Evolutionary conservation across 1,284 basidiomycete genomes (phyloP).

Genomic region (Naganishia sp.): DNA sequence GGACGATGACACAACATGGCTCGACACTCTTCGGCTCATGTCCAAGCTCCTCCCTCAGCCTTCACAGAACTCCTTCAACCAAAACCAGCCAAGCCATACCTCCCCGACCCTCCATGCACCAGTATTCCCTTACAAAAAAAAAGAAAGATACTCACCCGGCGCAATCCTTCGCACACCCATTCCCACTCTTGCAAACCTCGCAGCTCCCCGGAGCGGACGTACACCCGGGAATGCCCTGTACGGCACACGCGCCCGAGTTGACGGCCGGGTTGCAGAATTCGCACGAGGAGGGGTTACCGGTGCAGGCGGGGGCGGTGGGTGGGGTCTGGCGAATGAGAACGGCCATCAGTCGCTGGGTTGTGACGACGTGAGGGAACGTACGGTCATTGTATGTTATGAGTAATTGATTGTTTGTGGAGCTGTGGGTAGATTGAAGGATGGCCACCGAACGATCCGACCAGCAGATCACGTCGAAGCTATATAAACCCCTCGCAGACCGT

Average conservation of each 20-base stretch:
- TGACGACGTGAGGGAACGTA: neutral
- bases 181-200: constrained; percentile 30
- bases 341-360: neutral
- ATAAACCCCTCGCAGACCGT: neutral
- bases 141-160: constrained; percentile 29
- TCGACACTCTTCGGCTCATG: neutral
- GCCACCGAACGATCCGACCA: neutral
- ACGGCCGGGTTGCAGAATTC: constrained; percentile 32
- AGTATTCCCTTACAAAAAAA: neutral
- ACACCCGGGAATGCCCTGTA: constrained; percentile 31
- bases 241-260: constrained; percentile 29
- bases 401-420: neutral
- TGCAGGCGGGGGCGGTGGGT: constrained; percentile 30
- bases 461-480: neutral
- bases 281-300: constrained; percentile 33
- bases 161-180: constrained; percentile 34
- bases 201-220: constrained; percentile 31
- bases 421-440: neutral
- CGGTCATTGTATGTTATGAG: neutral
- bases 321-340: constrained; percentile 4
- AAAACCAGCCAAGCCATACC: neutral
- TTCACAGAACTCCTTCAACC: neutral
- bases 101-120: no score
- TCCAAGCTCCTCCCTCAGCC: neutral
- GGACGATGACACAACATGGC: neutral